Evolutionary conservation across 176 grass and related monocot species (phyloP), one percentile per base, ranked within the genome.

Genomic region (Otatea glauca): DNA sequence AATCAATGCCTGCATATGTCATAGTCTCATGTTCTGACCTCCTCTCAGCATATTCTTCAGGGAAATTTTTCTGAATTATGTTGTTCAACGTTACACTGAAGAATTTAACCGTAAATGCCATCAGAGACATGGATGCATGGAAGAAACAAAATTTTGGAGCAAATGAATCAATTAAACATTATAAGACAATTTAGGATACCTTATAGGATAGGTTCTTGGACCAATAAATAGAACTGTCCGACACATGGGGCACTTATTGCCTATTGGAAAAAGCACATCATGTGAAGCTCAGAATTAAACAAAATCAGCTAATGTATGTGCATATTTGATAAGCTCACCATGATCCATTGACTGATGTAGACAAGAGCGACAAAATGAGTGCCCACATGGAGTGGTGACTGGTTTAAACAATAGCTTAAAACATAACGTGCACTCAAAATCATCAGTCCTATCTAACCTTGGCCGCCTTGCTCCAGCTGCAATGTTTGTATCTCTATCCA

Each of bases 271-370:
- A 84, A 84, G 49, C 79, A 90, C 58, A 72, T 66, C 29, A 55
- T 76, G 43, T 44, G 35, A 81, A 69, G 75, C 56, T 83, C 63
- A 90, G 3, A 76, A 76, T 49, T 74, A 85, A 78, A 88, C 5
- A 58, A 65, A 92, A 74, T 7, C 49, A 76, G 71, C 41, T 70
- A 60, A 79, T 65, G 76, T 86, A 79, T 84, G 39, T 81, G 51
- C 59, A 75, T 42, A 69, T 83, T 83, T 47, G 37, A 44, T 51
- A 80, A 58, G 80, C 89, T 92, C 71, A 99, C 96, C 86, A 78
- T 99, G 96, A 84, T 99, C 96, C 96, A 96, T 96, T 78, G 96
- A 90, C 75, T 99, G 96, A 90, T 94, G 91, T 62, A 96, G 79
- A 81, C 96, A 99, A 74, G 88, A 87, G 45, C 96, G 89, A 81